Percentiles rank a stretch among this genome's conserved stretches.
Evolutionary conservation across 2,329 filamentous ascomycete species (phyloP).

Genomic region (Trichoderma harzianum): DNA sequence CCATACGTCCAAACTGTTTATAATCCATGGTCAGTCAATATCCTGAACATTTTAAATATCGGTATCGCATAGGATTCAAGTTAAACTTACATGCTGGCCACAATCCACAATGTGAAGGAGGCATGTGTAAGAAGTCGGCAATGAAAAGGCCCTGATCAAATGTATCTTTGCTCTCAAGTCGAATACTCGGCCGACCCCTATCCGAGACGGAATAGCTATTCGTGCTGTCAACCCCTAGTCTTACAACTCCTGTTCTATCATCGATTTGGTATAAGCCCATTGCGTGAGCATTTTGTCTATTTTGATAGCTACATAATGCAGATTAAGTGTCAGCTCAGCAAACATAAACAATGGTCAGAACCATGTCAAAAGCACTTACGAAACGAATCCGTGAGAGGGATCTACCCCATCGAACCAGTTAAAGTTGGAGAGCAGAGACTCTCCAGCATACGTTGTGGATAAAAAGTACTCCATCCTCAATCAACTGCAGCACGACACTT

Average conservation of each 20-base stretch:
- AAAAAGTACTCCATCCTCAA: slow-evolving; percentile 41
- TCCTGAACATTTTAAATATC: no score
- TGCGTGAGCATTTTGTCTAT: slow-evolving; percentile 36
- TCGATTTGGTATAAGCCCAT: slow-evolving; percentile 43
- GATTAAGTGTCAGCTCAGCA: background rate
- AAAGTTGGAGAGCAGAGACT: slow-evolving; percentile 46
- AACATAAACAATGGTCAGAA: background rate
- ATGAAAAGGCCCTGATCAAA: slow-evolving; percentile 69
- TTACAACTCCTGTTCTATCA: slow-evolving; percentile 40
- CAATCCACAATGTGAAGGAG: slow-evolving; percentile 63
- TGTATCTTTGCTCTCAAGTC: slow-evolving; percentile 60
- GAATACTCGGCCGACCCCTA: slow-evolving; percentile 56
- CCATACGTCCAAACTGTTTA: slow-evolving; percentile 52
- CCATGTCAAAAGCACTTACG: slow-evolving; percentile 43
- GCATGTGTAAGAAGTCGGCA: slow-evolving; percentile 71
- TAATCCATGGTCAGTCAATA: background rate
- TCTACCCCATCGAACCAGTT: slow-evolving; percentile 52
- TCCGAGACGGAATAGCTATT: slow-evolving; percentile 34
- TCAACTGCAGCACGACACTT: slow-evolving; percentile 1
- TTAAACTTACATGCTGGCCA: slow-evolving; percentile 66
- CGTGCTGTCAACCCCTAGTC: slow-evolving; percentile 43
- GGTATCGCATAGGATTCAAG: rapidly evolving
- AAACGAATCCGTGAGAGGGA: slow-evolving; percentile 65
- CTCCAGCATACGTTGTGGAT: slow-evolving; percentile 41
- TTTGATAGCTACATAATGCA: slow-evolving; percentile 42